These are phyloP conservation scores for Apiospora rasikravindrae DNA, from an alignment of 2,329 filamentous ascomycete genomes.

Conservation along the genomic window DNA sequence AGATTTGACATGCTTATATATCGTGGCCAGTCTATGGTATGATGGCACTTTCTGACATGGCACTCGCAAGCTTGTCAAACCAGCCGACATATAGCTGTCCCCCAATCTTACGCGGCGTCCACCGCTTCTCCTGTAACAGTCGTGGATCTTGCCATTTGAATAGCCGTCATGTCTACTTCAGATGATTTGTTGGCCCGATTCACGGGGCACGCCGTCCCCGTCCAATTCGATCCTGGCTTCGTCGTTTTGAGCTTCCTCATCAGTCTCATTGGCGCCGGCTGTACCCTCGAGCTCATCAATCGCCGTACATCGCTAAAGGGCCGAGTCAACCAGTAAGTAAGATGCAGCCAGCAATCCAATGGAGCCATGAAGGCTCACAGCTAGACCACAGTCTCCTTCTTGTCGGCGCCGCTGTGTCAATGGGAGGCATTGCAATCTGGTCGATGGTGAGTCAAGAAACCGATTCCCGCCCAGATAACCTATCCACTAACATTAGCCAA, in stretches of 20 bases:
- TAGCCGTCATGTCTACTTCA: background rate
- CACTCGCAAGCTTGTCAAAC: background rate
- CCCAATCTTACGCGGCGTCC: background rate
- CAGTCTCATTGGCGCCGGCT: conserved; percentile 77
- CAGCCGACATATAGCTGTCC: no score
- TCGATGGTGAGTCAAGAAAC: conserved; percentile 59
- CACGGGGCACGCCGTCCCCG: background rate
- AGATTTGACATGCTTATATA: background rate
- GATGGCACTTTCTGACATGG: background rate
- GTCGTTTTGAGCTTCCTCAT: conserved; percentile 77
- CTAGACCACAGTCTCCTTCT: conserved; percentile 55
- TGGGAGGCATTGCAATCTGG: conserved; percentile 78
- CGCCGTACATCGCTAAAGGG: conserved; percentile 73
- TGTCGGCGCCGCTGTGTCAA: conserved; percentile 67
- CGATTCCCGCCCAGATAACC: background rate
- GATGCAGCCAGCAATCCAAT: background rate
- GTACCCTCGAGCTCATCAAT: conserved; percentile 83
- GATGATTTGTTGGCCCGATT: background rate
- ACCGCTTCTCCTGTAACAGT: background rate
- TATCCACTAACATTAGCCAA: conserved; percentile 41
- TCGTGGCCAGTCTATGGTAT: background rate
- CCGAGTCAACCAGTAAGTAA: conserved; percentile 61
- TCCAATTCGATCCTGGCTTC: conserved; percentile 60
- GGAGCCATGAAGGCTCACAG: background rate
- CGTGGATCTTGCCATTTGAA: background rate